Evolutionary conservation across 1,139 yeast genomes (phyloP).

Genomic region (Candida freyschussii): DNA sequence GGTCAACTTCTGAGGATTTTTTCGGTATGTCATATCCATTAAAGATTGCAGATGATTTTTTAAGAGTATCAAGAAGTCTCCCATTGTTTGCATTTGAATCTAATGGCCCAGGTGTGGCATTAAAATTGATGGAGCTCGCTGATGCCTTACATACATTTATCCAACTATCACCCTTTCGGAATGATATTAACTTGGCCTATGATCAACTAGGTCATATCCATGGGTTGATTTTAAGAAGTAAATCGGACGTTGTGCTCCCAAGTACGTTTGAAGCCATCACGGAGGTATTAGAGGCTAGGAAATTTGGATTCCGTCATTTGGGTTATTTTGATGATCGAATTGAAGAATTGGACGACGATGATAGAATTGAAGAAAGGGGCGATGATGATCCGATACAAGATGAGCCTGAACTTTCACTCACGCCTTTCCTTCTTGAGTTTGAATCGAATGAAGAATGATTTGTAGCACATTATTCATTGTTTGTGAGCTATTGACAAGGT

Average conservation of each 20-base stretch:
- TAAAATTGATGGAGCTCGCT: conserved; percentile 21
- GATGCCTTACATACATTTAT: conserved; percentile 12
- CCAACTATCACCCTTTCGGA: background rate
- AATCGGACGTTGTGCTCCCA: conserved; percentile 4
- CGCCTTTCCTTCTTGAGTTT: conserved; percentile 5
- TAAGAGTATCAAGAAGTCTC: conserved; percentile 13
- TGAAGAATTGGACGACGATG: conserved; percentile 7
- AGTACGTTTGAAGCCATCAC: conserved; percentile 1
- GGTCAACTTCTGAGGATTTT: conserved; percentile 14
- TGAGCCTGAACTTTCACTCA: conserved; percentile 1
- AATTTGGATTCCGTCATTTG: conserved; percentile 9
- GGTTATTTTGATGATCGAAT: background rate
- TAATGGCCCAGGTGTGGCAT: conserved; percentile 24
- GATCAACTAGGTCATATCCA: conserved; percentile 8
- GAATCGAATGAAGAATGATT: conserved; percentile 3
- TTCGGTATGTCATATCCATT: conserved; percentile 20
- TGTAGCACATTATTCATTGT: too few relatives aligned
- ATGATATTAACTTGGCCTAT: conserved; percentile 5
- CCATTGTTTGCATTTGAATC: conserved; percentile 23
- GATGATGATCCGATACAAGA: too few relatives aligned
- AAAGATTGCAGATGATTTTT: conserved; percentile 20
- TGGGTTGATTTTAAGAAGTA: conserved; percentile 6
- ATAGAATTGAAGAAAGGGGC: conserved; percentile 1
- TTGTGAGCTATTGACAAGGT: too few relatives aligned
- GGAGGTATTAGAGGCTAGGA: conserved; percentile 4